A percentile compares a stretch with the other conserved stretches of the same genome.
These are phyloP conservation scores for Carex myosuroides DNA, from an alignment of 176 grass and related monocot species.

Conservation along the genomic window DNA sequence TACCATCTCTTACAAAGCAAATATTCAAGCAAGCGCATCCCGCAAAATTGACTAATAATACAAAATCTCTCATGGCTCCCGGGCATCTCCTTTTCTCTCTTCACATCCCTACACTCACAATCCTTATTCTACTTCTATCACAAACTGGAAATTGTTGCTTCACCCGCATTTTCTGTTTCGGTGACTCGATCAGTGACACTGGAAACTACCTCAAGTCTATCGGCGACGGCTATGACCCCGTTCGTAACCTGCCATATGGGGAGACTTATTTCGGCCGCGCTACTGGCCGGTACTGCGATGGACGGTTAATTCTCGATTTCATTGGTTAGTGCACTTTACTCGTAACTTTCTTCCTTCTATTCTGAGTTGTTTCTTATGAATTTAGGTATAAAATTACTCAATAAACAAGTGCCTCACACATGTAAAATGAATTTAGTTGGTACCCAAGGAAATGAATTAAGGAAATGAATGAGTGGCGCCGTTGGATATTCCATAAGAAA, in stretches of 20 bases:
- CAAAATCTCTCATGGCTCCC: not conserved
- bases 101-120: not conserved
- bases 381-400: not conserved
- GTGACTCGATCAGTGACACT: constrained; percentile 80
- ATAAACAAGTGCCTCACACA: not conserved
- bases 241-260: constrained; percentile 51
- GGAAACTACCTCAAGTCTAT: constrained; percentile 50
- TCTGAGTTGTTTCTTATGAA: not conserved
- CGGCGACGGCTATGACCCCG: constrained; percentile 3
- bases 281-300: constrained; percentile 63
- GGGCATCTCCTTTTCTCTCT: not conserved
- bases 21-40: not conserved
- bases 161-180: constrained; percentile 79
- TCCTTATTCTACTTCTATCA: not conserved
- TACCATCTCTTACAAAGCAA: no score
- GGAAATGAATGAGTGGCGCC: no score
- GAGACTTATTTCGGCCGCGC: constrained; percentile 51
- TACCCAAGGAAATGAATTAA: not conserved
- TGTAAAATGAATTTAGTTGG: not conserved
- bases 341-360: no score
- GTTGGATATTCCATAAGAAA: no score
- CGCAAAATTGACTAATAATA: no score
- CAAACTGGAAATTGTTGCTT: constrained; percentile 32
- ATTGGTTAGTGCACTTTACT: constrained; percentile 37
- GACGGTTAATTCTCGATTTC: constrained; percentile 84